Conservation (phyloP, 2,329 filamentous ascomycete genomes). For the Claviceps fusiformis region DNA sequence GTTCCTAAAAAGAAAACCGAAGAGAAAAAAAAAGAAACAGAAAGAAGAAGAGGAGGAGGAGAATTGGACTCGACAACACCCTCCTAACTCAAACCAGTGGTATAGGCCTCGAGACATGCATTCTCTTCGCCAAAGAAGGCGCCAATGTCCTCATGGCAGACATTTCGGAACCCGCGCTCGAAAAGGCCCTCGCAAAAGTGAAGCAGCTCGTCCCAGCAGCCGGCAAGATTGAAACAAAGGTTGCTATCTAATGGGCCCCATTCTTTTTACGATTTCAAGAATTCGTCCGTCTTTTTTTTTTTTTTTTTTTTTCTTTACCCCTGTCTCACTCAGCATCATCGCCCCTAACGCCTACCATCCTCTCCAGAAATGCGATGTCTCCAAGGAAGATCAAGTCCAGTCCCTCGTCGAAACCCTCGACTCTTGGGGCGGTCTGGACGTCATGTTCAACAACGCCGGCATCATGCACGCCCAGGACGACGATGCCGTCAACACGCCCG, state of each 20-base stretch:
- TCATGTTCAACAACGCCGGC: constrained; percentile 95
- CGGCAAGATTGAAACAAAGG: constrained; percentile 45
- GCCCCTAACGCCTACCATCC: neutral
- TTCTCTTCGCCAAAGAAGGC: constrained; percentile 81
- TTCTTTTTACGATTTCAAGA: no score
- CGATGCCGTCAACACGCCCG: constrained; percentile 70
- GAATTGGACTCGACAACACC: neutral
- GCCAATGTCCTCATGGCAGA: constrained; percentile 77
- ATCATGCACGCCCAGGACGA: constrained; percentile 85
- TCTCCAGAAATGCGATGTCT: constrained; percentile 52
- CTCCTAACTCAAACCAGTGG: constrained; percentile 39
- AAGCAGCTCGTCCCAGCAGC: constrained; percentile 54
- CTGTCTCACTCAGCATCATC: neutral
- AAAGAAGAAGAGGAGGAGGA: constrained; percentile 1
- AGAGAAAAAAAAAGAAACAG: neutral
- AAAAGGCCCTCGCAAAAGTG: constrained; percentile 62
- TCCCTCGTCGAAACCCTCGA: constrained; percentile 64
- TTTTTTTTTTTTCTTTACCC: neutral
- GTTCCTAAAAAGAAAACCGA: neutral
- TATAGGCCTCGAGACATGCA: constrained; percentile 83
- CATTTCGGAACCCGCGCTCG: constrained; percentile 65
- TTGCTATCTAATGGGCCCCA: constrained; percentile 12
- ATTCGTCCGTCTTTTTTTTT: no score
- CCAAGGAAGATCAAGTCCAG: constrained; percentile 68
- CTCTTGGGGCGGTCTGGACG: constrained; percentile 72